Conservation (phyloP, 345 rosid species). For the rapeseed (Brassica napus) region Da-Ae NC_063443.1:12151001-12151500, state of each 20-base stretch:
- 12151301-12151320: not conserved
- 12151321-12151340: slow-evolving; percentile 12
- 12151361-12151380: slow-evolving; percentile 82
- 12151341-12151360: slow-evolving; percentile 51
- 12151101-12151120: not conserved
- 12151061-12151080: not conserved
- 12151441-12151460: slow-evolving; percentile 69
- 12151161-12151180: no score
- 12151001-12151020: no score
- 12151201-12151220: not conserved
- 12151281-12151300: not conserved
- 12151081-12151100: not conserved
- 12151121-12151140: no score
- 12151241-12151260: no score
- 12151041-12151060: no score
- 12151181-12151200: not conserved
- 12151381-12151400: slow-evolving; percentile 72
- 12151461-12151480: slow-evolving; percentile 67
- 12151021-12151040: no score
- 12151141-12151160: no score
- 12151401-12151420: slow-evolving; percentile 71
- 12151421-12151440: slow-evolving; percentile 71
- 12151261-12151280: not conserved
- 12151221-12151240: no score
- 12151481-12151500: slow-evolving; percentile 77